A percentile compares a stretch with the other conserved stretches of the same genome.
phyloP scores from a whole-genome alignment of 192 early-diverging fungal genomes.

The Linnemannia schmuckeri region DNA sequence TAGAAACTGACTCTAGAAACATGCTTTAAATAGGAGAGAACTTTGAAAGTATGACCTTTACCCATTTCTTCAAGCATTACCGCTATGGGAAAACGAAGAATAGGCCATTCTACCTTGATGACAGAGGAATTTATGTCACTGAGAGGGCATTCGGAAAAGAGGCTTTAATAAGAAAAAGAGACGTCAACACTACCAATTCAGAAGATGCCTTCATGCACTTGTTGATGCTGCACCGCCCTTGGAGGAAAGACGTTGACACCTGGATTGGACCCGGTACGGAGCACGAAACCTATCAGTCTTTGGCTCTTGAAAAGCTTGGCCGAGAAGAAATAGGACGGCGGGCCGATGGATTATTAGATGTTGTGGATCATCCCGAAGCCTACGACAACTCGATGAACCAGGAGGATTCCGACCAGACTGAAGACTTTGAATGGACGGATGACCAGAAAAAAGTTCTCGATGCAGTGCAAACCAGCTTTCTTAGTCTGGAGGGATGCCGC shows the following conservation, averaged over 20 bases:
- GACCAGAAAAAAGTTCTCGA: conserved; percentile 26
- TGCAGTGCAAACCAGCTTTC: neutral
- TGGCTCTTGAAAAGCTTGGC: conserved; percentile 15
- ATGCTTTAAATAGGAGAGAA: neutral
- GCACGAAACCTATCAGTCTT: conserved; percentile 15
- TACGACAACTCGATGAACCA: neutral
- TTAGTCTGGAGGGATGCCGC: neutral
- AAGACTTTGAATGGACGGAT: conserved; percentile 11
- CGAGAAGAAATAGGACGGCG: conserved; percentile 9
- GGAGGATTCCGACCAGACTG: neutral
- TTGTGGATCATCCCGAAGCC: conserved; percentile 10
- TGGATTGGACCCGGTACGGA: conserved; percentile 25
- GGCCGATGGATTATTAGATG: conserved; percentile 14
- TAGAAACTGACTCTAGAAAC: neutral
- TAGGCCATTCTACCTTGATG: neutral
- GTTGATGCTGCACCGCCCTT: conserved; percentile 25
- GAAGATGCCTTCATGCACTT: conserved; percentile 33
- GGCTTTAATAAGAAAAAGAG: conserved; percentile 18
- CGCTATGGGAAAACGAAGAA: conserved; percentile 17
- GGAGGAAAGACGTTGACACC: conserved; percentile 10
- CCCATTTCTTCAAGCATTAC: conserved; percentile 12
- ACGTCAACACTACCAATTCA: neutral
- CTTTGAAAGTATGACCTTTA: conserved; percentile 22
- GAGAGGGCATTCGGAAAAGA: neutral
- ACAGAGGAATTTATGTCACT: neutral